Conservation (phyloP, 768 basidiomycete genomes). For the Mycena chlorophos region DNA sequence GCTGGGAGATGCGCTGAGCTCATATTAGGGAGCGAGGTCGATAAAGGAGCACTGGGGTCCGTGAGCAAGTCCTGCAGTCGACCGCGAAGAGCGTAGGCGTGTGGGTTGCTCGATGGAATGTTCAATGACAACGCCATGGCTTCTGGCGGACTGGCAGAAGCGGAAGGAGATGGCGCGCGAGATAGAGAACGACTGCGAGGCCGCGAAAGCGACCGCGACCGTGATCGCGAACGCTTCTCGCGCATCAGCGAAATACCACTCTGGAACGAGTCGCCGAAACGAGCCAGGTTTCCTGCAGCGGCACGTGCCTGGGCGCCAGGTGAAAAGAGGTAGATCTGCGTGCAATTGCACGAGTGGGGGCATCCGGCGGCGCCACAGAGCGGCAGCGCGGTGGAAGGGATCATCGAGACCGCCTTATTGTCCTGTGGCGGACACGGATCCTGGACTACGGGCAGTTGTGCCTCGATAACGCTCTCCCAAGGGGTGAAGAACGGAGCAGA, state of each 20-base stretch:
- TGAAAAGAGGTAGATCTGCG: conserved; percentile 17
- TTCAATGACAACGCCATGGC: conserved; percentile 24
- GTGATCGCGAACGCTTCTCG: conserved; percentile 19
- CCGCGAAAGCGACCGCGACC: conserved; percentile 23
- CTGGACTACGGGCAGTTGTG: conserved; percentile 11
- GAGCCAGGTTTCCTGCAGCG: not conserved
- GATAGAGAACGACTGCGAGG: conserved; percentile 23
- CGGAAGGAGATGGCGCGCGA: conserved; percentile 13
- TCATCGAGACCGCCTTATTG: not conserved
- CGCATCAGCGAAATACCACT: conserved; percentile 21
- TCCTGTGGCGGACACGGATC: conserved; percentile 5
- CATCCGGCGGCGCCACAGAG: conserved; percentile 24
- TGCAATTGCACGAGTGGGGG: conserved; percentile 23
- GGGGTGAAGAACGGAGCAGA: conserved; percentile 17
- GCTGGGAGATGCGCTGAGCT: conserved; percentile 16
- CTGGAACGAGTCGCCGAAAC: conserved; percentile 1
- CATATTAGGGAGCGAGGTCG: conserved; percentile 49
- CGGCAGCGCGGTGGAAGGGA: not conserved
- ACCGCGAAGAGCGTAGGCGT: conserved; percentile 34
- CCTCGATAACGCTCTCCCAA: conserved; percentile 6
- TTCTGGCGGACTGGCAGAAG: conserved; percentile 14
- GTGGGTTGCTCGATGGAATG: conserved; percentile 21
- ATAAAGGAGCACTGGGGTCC: conserved; percentile 34
- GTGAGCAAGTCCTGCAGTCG: conserved; percentile 51
- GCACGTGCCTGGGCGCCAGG: conserved; percentile 17